Evolutionary conservation across 2,329 filamentous ascomycete genomes (phyloP).

Genomic region (Sporothrix brasiliensis): DNA sequence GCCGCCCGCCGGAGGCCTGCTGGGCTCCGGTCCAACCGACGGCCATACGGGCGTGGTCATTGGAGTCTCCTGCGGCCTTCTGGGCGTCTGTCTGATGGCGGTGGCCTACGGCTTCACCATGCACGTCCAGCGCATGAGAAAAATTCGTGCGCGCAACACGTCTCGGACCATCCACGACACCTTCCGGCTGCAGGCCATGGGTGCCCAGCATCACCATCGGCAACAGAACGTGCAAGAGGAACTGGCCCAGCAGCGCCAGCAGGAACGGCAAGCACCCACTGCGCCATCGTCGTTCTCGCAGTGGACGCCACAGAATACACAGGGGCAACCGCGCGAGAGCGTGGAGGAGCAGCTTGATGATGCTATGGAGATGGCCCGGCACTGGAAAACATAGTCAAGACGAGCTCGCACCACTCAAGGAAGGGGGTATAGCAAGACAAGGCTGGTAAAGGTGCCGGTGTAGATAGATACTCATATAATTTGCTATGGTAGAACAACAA

Average conservation of each 20-base stretch:
- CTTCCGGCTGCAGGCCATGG: not conserved
- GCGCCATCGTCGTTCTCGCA: not conserved
- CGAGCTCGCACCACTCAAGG: too few species aligned
- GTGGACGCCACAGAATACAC: not conserved
- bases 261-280: not conserved
- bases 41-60: not conserved
- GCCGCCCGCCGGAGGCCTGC: not conserved
- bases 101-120: not conserved
- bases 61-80: constrained; percentile 11
- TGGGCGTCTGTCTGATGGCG: not conserved
- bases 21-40: not conserved
- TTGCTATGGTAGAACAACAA: too few species aligned
- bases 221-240: not conserved
- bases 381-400: not conserved
- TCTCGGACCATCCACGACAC: not conserved
- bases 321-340: not conserved
- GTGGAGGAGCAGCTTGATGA: not conserved
- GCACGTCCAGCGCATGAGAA: not conserved
- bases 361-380: not conserved
- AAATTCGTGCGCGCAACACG: not conserved
- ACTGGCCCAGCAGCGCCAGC: not conserved
- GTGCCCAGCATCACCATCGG: not conserved
- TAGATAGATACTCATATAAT: too few species aligned
- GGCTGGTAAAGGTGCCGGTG: too few species aligned
- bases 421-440: too few species aligned